Conservation (phyloP, 495 filamentous ascomycete genomes). For the Aspergillus mulundensis region DNA sequence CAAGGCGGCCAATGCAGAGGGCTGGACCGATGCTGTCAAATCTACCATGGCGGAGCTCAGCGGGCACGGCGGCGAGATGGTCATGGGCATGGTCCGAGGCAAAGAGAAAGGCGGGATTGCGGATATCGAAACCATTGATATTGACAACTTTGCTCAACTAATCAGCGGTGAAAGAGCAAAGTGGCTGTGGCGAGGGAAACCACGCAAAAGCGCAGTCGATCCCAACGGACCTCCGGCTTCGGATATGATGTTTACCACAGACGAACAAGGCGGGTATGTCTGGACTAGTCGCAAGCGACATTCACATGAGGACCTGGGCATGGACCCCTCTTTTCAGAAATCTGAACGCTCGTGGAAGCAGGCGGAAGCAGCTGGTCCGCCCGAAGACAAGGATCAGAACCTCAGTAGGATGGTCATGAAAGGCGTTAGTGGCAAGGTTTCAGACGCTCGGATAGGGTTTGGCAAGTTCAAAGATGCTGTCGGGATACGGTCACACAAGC, state of each 20-base stretch:
- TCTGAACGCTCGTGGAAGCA: conserved; percentile 30
- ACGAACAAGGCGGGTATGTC: conserved; percentile 60
- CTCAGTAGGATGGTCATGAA: conserved; percentile 68
- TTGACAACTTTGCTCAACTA: conserved; percentile 76
- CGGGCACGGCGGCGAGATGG: conserved; percentile 92
- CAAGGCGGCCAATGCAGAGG: conserved; percentile 80
- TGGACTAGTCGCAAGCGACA: conserved; percentile 56
- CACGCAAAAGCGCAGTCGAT: conserved; percentile 55
- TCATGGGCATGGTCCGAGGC: conserved; percentile 87
- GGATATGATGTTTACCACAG: conserved; percentile 63
- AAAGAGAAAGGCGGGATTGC: conserved; percentile 84
- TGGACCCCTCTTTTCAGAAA: conserved; percentile 27
- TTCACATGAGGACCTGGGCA: conserved; percentile 35
- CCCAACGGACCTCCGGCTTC: conserved; percentile 49
- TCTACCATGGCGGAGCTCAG: conserved; percentile 91
- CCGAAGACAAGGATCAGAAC: conserved; percentile 60
- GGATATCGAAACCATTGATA: conserved; percentile 84
- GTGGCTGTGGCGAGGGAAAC: conserved; percentile 92
- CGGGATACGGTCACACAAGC: conserved; percentile 51
- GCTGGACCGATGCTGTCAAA: conserved; percentile 85
- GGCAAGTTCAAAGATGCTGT: conserved; percentile 83
- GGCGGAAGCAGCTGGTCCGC: conserved; percentile 21
- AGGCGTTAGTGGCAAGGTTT: conserved; percentile 72
- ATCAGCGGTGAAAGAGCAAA: conserved; percentile 77
- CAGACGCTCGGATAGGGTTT: conserved; percentile 78